These are phyloP conservation scores for Myxozyma mucilagina DNA, from an alignment of 805 yeast species.

Conservation along the genomic window DNA sequence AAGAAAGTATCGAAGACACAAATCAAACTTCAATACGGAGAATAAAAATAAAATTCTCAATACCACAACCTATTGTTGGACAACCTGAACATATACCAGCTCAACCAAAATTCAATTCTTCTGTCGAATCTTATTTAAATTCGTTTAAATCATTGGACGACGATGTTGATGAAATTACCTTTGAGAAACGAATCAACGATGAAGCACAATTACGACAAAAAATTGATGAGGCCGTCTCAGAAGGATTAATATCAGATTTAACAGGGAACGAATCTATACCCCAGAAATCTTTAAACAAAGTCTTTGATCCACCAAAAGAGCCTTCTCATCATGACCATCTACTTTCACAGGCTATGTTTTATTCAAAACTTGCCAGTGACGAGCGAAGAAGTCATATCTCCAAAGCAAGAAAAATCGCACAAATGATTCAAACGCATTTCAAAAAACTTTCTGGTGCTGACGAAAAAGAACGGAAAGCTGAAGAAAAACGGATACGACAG, in stretches of 20 bases:
- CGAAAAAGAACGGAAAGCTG: constrained; percentile 73
- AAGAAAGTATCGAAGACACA: not conserved
- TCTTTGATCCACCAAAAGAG: constrained; percentile 48
- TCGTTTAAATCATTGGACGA: constrained; percentile 64
- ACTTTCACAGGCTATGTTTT: constrained; percentile 68
- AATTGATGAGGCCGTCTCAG: constrained; percentile 51
- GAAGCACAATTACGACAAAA: constrained; percentile 50
- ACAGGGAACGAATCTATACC: not conserved
- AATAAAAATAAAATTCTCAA: constrained; percentile 28
- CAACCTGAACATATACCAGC: constrained; percentile 60
- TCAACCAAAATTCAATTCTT: constrained; percentile 46
- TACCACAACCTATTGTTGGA: constrained; percentile 52
- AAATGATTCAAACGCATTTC: constrained; percentile 83
- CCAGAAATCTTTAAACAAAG: constrained; percentile 45
- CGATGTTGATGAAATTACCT: constrained; percentile 62
- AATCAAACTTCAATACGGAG: constrained; percentile 4
- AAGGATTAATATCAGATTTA: constrained; percentile 41
- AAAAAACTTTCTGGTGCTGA: constrained; percentile 84
- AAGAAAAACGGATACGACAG: constrained; percentile 65
- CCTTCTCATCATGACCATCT: constrained; percentile 69
- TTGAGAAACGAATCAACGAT: constrained; percentile 53
- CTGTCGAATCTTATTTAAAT: constrained; percentile 49
- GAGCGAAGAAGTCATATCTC: constrained; percentile 62
- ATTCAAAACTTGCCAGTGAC: constrained; percentile 70
- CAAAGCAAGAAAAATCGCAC: constrained; percentile 71